These are phyloP conservation scores for Trifolium fragiferum DNA, from an alignment of 306 rosid species.

Conservation along the genomic window DNA sequence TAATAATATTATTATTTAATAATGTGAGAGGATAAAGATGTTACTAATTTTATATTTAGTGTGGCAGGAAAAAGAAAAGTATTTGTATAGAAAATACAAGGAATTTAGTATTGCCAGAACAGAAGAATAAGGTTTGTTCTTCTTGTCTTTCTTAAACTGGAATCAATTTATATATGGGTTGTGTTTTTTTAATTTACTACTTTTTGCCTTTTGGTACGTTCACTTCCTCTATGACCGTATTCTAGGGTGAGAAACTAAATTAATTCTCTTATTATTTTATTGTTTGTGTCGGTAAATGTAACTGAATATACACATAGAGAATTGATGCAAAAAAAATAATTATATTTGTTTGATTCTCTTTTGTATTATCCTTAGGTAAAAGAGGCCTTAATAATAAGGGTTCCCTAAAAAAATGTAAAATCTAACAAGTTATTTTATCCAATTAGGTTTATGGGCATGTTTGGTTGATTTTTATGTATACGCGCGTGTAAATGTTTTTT, in stretches of 20 bases:
- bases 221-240: constrained; percentile 24
- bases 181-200: constrained; percentile 37
- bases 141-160: constrained; percentile 75
- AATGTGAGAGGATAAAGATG: constrained; percentile 52
- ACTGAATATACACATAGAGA: neutral
- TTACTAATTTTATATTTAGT: constrained; percentile 40
- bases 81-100: constrained; percentile 48
- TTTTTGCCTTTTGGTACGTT: constrained; percentile 37
- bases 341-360: neutral
- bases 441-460: too few relatives aligned
- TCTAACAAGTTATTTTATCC: too few relatives aligned
- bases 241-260: neutral
- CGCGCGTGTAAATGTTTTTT: too few relatives aligned
- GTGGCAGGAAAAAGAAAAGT: constrained; percentile 47
- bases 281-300: constrained; percentile 14
- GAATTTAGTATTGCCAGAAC: constrained; percentile 66
- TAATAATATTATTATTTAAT: constrained; percentile 26
- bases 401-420: too few relatives aligned
- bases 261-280: neutral
- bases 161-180: constrained; percentile 55
- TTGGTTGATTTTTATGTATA: too few relatives aligned
- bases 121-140: constrained; percentile 71
- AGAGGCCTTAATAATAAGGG: too few relatives aligned
- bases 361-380: neutral
- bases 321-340: neutral